These are phyloP conservation scores for Chrysoporthe deuterocubensis DNA, from an alignment of 2,329 filamentous ascomycete genomes.

Conservation along the genomic window DNA sequence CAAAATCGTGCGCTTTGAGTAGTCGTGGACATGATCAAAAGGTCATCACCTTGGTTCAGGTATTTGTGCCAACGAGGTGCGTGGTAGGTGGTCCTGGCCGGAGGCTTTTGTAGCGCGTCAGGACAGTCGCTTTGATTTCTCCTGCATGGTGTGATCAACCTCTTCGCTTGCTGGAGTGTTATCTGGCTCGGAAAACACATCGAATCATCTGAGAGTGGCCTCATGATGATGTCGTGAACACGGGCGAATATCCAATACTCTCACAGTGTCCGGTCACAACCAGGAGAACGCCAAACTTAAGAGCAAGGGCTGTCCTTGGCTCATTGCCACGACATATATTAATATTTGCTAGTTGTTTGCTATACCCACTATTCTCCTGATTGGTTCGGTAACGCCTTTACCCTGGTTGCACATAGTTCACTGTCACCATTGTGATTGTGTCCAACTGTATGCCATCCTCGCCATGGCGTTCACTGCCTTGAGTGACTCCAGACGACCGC, in stretches of 20 bases:
- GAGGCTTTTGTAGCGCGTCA: no score
- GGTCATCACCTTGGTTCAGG: not conserved
- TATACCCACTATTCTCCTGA: not conserved
- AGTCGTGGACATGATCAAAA: not conserved
- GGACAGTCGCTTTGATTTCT: no score
- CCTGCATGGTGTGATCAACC: no score
- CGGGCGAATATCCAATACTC: no score
- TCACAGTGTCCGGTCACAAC: no score
- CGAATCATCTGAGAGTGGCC: no score
- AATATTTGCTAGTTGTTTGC: not conserved
- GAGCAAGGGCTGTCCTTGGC: no score
- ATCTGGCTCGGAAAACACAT: no score
- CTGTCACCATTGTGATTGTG: slow-evolving; percentile 38
- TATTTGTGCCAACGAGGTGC: not conserved
- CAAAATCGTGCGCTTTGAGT: not conserved
- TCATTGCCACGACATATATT: not conserved
- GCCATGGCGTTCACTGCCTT: not conserved
- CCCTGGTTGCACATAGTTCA: slow-evolving; percentile 30
- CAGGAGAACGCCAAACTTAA: no score
- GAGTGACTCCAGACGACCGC: slow-evolving; percentile 2
- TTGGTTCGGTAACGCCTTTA: not conserved
- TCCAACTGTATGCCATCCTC: slow-evolving; percentile 36
- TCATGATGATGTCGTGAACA: no score
- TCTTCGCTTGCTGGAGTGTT: no score
- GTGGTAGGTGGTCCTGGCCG: not conserved